These are phyloP conservation scores for Penicillium decumbens DNA, from an alignment of 2,329 filamentous ascomycete genomes.

Conservation along the genomic window DNA sequence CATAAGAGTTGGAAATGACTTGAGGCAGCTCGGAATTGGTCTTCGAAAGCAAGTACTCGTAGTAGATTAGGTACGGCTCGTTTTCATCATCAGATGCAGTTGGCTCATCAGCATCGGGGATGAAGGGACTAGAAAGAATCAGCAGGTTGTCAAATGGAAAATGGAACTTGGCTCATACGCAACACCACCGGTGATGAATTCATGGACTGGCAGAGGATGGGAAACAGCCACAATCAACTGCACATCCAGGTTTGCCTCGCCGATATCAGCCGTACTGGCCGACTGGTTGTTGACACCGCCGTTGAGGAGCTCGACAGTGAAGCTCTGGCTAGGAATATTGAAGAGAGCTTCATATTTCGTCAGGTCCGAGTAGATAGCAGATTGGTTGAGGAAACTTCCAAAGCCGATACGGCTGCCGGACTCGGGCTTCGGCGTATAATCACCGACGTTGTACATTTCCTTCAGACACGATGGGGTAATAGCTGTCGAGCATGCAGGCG, in stretches of 20 bases:
- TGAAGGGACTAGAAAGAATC: conserved; percentile 39
- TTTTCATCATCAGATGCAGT: conserved; percentile 50
- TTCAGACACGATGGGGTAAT: conserved; percentile 50
- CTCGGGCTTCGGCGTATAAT: conserved; percentile 44
- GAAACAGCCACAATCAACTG: conserved; percentile 54
- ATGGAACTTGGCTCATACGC: conserved; percentile 28
- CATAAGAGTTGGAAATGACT: conserved; percentile 62
- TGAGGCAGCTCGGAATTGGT: conserved; percentile 51
- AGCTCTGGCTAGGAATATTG: conserved; percentile 39
- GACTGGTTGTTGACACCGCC: conserved; percentile 42
- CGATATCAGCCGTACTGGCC: conserved; percentile 36
- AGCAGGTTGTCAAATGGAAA: neutral
- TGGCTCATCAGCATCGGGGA: conserved; percentile 44
- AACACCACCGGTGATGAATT: conserved; percentile 54
- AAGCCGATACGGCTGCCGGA: conserved; percentile 50
- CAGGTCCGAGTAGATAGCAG: conserved; percentile 47
- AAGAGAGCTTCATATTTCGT: conserved; percentile 39
- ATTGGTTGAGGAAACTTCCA: conserved; percentile 51
- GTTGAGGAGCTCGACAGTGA: conserved; percentile 35
- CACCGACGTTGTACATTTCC: conserved; percentile 47
- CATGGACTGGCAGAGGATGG: conserved; percentile 52
- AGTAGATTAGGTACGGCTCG: conserved; percentile 63
- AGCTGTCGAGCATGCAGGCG: conserved; percentile 24
- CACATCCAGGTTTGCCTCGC: conserved; percentile 59
- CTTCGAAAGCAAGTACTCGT: conserved; percentile 55